Evolutionary conservation across 768 basidiomycete species (phyloP).

Genomic region (Auriculariales sp.): DNA sequence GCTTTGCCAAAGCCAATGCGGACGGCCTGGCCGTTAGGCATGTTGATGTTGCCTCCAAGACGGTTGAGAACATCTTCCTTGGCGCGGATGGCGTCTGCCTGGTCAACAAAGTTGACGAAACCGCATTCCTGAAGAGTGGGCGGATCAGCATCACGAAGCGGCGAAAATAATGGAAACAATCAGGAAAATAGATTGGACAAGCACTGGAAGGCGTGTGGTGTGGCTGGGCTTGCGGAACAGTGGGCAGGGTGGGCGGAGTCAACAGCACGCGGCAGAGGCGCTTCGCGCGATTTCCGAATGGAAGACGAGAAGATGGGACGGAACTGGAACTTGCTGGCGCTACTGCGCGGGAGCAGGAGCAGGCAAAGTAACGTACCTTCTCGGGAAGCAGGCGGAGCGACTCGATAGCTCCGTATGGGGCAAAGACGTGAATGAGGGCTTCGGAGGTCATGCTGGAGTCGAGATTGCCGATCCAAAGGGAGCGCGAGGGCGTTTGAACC

Average conservation of each 20-base stretch:
- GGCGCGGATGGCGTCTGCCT: slow-evolving; percentile 88
- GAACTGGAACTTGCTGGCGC: too few relatives aligned
- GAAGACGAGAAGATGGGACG: too few relatives aligned
- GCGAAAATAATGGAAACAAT: not conserved
- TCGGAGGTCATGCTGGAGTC: slow-evolving; percentile 90
- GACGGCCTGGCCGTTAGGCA: slow-evolving; percentile 91
- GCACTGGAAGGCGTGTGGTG: too few relatives aligned
- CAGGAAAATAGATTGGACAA: not conserved
- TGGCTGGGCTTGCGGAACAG: too few relatives aligned
- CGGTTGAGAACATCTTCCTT: slow-evolving; percentile 97
- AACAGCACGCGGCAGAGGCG: too few relatives aligned
- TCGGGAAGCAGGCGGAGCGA: slow-evolving; percentile 88
- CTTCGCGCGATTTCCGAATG: too few relatives aligned
- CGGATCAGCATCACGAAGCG: not conserved
- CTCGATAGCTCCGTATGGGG: slow-evolving; percentile 94
- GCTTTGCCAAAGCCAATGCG: slow-evolving; percentile 98
- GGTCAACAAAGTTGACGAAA: slow-evolving; percentile 97
- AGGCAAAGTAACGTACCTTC: slow-evolving; percentile 47
- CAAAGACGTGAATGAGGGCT: slow-evolving; percentile 89
- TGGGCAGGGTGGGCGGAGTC: too few relatives aligned
- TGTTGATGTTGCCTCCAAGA: slow-evolving; percentile 83
- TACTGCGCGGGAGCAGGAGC: not conserved
- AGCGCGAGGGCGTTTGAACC: slow-evolving; percentile 86
- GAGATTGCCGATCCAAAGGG: slow-evolving; percentile 96
- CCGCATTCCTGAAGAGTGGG: slow-evolving; percentile 70